Percentiles rank a stretch among this genome's conserved stretches.
These are phyloP conservation scores for Trichoderma erinaceum DNA, from an alignment of 495 filamentous ascomycete genomes.

Conservation along the genomic window DNA sequence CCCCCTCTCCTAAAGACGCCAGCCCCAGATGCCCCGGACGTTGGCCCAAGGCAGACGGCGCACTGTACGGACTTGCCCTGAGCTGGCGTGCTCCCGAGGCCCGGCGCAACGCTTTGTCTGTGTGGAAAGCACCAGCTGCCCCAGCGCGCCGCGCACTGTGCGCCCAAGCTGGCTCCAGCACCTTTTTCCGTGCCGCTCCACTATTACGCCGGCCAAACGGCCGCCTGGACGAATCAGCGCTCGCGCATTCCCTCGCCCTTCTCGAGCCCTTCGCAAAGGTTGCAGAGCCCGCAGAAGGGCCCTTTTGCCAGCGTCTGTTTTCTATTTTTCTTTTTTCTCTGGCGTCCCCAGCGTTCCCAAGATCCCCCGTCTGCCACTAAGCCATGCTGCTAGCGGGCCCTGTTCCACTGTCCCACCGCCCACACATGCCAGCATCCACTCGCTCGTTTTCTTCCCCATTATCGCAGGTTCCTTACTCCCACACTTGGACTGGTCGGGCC, in stretches of 20 bases:
- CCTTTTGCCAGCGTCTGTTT: not conserved
- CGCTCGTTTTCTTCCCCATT: not conserved
- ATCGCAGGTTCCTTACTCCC: not conserved
- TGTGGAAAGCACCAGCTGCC: not conserved
- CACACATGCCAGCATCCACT: not conserved
- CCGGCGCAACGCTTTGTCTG: not conserved
- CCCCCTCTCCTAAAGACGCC: not conserved
- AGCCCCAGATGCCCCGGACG: slow-evolving; percentile 11
- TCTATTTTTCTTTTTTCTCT: not conserved
- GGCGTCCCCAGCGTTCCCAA: not conserved
- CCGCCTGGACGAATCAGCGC: slow-evolving; percentile 26
- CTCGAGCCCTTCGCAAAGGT: not conserved
- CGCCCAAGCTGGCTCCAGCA: slow-evolving; percentile 22
- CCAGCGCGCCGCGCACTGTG: not conserved
- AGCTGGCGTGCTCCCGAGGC: not conserved
- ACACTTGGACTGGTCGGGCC: not conserved
- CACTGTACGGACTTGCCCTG: slow-evolving; percentile 3
- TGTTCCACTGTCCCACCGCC: slow-evolving; percentile 1
- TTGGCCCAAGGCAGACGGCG: not conserved
- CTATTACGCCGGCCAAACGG: slow-evolving; percentile 52
- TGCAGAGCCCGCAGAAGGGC: not conserved
- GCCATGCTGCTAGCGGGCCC: not conserved
- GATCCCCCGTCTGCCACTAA: not conserved
- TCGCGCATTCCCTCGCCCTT: slow-evolving; percentile 12
- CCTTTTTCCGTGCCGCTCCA: slow-evolving; percentile 35